Evolutionary conservation across 352 stramenopile genomes (phyloP).

Genomic region (Globisporangium nagaii): DNA sequence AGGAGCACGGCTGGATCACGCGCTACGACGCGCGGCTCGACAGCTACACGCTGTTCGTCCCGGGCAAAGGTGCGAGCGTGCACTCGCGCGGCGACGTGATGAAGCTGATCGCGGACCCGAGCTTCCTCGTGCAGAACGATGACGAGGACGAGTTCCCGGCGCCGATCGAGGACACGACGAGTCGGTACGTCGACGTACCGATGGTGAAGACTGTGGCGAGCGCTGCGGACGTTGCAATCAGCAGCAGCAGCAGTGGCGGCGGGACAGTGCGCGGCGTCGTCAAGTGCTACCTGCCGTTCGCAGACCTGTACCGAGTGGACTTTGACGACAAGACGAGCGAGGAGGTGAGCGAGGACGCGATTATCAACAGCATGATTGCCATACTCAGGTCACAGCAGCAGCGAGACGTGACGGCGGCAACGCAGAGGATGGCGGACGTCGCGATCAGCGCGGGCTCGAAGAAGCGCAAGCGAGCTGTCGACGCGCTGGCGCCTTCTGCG

Average conservation of each 20-base stretch:
- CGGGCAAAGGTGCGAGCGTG: conserved; percentile 22
- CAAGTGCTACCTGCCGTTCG: conserved; percentile 57
- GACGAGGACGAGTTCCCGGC: conserved; percentile 41
- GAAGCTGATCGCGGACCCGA: conserved; percentile 50
- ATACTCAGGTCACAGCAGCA: conserved; percentile 20
- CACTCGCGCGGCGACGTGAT: conserved; percentile 52
- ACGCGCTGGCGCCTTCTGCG: background rate
- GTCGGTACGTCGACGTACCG: conserved; percentile 45
- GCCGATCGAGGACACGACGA: conserved; percentile 42
- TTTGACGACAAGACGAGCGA: conserved; percentile 43
- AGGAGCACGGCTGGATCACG: conserved; percentile 65
- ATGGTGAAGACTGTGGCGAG: conserved; percentile 10
- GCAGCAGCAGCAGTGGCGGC: background rate
- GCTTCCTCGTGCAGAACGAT: conserved; percentile 43
- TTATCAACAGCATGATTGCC: conserved; percentile 59
- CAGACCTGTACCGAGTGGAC: conserved; percentile 39
- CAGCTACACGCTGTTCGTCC: conserved; percentile 63
- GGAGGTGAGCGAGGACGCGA: conserved; percentile 44
- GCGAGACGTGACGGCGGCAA: background rate
- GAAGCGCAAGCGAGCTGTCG: conserved; percentile 7
- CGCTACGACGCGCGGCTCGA: conserved; percentile 58
- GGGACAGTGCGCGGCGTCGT: no score
- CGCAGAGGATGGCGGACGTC: background rate
- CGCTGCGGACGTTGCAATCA: conserved; percentile 2
- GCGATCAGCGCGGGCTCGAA: background rate